These are phyloP conservation scores for Pichia sp. DNA, from an alignment of 1,139 yeast species.

Conservation along the genomic window DNA sequence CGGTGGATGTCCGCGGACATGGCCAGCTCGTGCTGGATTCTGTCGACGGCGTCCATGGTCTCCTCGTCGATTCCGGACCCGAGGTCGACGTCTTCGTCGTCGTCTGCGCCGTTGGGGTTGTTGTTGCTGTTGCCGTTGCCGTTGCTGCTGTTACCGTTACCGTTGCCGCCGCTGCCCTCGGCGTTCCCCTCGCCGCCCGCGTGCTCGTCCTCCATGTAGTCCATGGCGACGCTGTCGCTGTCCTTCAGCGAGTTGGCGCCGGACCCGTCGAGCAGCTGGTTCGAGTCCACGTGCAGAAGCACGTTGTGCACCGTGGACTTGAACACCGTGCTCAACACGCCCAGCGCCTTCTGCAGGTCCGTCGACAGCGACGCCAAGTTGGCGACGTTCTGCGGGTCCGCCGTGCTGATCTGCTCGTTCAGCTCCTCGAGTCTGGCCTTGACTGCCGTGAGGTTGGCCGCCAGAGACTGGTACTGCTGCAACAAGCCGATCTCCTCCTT, in stretches of 20 bases:
- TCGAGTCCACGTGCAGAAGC: conserved; percentile 35
- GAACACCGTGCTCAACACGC: conserved; percentile 60
- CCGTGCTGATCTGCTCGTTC: conserved; percentile 13
- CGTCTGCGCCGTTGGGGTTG: background rate
- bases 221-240: conserved; percentile 8
- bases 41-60: conserved; percentile 14
- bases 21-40: conserved; percentile 15
- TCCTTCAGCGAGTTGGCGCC: background rate
- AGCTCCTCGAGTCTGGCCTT: conserved; percentile 23
- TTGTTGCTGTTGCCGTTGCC: too few relatives aligned
- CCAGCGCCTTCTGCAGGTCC: conserved; percentile 58
- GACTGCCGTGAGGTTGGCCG: conserved; percentile 36
- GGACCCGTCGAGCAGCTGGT: conserved; percentile 8
- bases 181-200: background rate
- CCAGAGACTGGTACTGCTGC: conserved; percentile 45
- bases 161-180: too few relatives aligned
- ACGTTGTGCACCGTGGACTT: conserved; percentile 60
- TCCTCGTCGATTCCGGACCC: conserved; percentile 15
- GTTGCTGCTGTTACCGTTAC: too few relatives aligned
- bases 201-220: background rate
- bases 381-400: conserved; percentile 1
- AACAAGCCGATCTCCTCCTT: conserved; percentile 24
- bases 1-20: conserved; percentile 15
- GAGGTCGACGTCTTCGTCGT: conserved; percentile 13
- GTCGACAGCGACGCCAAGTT: conserved; percentile 34